Percentiles rank a stretch among this genome's conserved stretches.
Evolutionary conservation across 2,329 filamentous ascomycete genomes (phyloP).

Genomic region (Scleromitrula shiraiana): DNA sequence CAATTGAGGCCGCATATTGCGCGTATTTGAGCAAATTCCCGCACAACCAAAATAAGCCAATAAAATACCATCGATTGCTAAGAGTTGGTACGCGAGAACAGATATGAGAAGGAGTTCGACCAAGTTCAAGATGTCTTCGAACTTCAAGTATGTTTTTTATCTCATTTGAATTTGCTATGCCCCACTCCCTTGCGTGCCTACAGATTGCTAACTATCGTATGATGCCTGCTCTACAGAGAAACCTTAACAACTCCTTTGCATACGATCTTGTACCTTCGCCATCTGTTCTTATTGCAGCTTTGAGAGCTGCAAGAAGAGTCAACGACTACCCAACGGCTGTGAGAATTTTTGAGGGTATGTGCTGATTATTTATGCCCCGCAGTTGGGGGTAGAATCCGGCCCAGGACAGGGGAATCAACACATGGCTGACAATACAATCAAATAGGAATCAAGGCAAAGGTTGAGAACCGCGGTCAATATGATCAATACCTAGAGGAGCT

Average conservation of each 20-base stretch:
- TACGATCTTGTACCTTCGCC: constrained; percentile 98
- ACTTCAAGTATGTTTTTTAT: constrained; percentile 69
- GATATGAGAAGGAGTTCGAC: constrained; percentile 99
- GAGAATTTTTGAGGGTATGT: constrained; percentile 93
- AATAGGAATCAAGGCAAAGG: constrained; percentile 95
- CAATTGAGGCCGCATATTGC: constrained; percentile 18
- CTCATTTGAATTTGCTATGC: not conserved
- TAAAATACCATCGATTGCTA: constrained; percentile 32
- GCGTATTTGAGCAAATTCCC: constrained; percentile 19
- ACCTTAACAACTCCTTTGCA: constrained; percentile 99
- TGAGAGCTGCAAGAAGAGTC: constrained; percentile 89
- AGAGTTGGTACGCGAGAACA: constrained; percentile 41
- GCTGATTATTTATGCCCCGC: constrained; percentile 8
- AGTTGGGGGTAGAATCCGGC: constrained; percentile 73
- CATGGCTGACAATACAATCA: constrained; percentile 13
- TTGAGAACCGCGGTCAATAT: constrained; percentile 97
- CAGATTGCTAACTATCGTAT: constrained; percentile 23
- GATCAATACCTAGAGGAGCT: constrained; percentile 93
- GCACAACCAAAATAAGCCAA: constrained; percentile 15
- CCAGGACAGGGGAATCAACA: constrained; percentile 96
- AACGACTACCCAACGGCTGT: constrained; percentile 99
- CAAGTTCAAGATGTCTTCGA: constrained; percentile 97
- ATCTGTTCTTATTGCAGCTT: constrained; percentile 80
- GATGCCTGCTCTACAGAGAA: constrained; percentile 49
- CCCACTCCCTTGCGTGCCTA: constrained; percentile 6